Base-by-base conservation (phyloP, 176 grass and related monocot genomes). In the Eleusine coracana region DNA sequence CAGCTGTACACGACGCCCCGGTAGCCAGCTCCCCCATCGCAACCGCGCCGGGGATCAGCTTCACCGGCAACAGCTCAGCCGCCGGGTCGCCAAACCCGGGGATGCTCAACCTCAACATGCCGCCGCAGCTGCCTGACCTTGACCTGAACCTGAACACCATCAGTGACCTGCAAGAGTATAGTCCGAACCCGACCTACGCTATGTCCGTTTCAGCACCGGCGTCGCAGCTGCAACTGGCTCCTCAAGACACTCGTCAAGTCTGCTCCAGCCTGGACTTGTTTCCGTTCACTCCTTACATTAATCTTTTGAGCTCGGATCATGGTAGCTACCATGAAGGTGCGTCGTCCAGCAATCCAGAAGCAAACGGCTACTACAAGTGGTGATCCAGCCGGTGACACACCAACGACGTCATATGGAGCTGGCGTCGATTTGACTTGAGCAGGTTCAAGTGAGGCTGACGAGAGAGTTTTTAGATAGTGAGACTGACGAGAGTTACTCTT, bases 381-480 rank as follows among this genome's bases (percentile, higher is more conserved):
- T 7, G 59, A 67, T 18, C 68, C 10, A 10, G 73, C 23, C 0
- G 27, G 38, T 66, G 56, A 48, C 45, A 48, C 45, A 2, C 10
- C 15, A 12, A 37, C 27, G 10, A 54, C 37, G 62, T 63, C 17
- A 62, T 68, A 62, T 68, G 23, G 70, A 80, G 29, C 58, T 52
- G 61, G 87, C 82, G 29, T 80, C 87, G 1, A 75, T 51, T 89
- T 16, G 76, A 69, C n/a, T 45, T 79, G 5, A 60, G 7, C 55
- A 80, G 51, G 37, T 63, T 84, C 39, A 58, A 31, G 68, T 79
- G 59, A 77, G 36, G 18, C 18, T 17, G 58, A 16, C 14, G 50
- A 52, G 50, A 17, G 50, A 5, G 3, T 52, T 52, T 52, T 52
- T 52, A 52, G 3, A 52, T 17, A 17, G 17, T 49, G 5, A 2